phyloP scores from a whole-genome alignment of 306 rosid genomes.

The Acacia crassicarpa region DNA sequence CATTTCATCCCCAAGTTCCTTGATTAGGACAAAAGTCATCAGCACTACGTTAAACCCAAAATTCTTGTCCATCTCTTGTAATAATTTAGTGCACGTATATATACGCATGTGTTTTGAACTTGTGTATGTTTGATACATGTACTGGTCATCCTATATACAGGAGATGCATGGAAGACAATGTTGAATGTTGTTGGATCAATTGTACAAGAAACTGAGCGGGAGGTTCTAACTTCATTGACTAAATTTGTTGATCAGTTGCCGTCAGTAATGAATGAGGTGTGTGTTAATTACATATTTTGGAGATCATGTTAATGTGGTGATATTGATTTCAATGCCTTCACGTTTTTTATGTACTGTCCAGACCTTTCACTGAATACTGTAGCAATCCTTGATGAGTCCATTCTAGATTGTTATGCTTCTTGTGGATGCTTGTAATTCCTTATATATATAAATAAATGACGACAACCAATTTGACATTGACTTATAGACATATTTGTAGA shows the following conservation, averaged over 20 bases:
- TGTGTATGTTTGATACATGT: no score
- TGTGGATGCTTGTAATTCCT: no score
- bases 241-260: conserved; percentile 95
- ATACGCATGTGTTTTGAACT: background rate
- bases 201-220: no score
- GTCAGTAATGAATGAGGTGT: conserved; percentile 87
- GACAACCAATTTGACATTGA: conserved; percentile 4
- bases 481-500: background rate
- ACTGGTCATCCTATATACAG: no score
- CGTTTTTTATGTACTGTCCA: conserved; percentile 7
- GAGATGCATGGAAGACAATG: no score
- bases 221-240: conserved; percentile 64
- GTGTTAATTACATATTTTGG: conserved; percentile 1
- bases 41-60: background rate
- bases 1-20: background rate
- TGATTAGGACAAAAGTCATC: background rate
- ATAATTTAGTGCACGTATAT: background rate
- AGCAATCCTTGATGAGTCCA: no score
- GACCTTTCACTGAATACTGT: no score
- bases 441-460: background rate
- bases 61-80: background rate
- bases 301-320: conserved; percentile 10
- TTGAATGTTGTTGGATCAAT: no score
- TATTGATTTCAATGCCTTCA: conserved; percentile 24
- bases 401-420: no score